Evolutionary conservation across 768 basidiomycete species (phyloP).

Genomic region (Chiua virens): DNA sequence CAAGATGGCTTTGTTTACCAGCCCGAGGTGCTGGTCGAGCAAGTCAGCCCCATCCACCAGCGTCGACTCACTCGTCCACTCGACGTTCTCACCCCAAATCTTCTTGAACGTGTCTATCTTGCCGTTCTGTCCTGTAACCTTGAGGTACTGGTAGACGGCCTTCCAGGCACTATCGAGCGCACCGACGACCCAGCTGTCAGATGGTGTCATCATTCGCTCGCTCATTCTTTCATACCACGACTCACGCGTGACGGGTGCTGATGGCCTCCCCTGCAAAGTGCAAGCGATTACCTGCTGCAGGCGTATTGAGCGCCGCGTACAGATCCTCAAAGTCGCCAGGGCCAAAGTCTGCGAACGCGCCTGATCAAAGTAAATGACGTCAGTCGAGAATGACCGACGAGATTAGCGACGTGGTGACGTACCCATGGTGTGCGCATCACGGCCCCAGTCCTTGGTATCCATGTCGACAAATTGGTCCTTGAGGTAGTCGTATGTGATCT

Average conservation of each 20-base stretch:
- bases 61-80: conserved; percentile 21
- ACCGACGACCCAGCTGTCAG: conserved; percentile 39
- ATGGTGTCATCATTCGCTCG: conserved; percentile 23
- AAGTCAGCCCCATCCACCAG: not conserved
- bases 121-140: conserved; percentile 7
- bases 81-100: conserved; percentile 32
- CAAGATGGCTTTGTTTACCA: not conserved
- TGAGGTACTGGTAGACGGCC: conserved; percentile 30
- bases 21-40: conserved; percentile 7
- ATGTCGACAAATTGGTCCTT: conserved; percentile 19
- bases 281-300: conserved; percentile 24
- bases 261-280: conserved; percentile 18
- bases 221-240: not conserved
- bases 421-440: conserved; percentile 37
- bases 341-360: conserved; percentile 41
- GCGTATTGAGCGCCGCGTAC: conserved; percentile 31
- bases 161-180: conserved; percentile 39
- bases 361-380: conserved; percentile 15
- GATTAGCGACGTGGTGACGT: conserved; percentile 28
- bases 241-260: conserved; percentile 16
- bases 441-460: conserved; percentile 36
- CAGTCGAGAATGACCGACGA: not conserved
- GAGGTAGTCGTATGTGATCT: conserved; percentile 21
- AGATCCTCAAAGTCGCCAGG: conserved; percentile 39
- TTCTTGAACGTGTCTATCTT: conserved; percentile 18